Evolutionary conservation across 495 filamentous ascomycete genomes (phyloP).

Genomic region (Penicillium canescens): DNA sequence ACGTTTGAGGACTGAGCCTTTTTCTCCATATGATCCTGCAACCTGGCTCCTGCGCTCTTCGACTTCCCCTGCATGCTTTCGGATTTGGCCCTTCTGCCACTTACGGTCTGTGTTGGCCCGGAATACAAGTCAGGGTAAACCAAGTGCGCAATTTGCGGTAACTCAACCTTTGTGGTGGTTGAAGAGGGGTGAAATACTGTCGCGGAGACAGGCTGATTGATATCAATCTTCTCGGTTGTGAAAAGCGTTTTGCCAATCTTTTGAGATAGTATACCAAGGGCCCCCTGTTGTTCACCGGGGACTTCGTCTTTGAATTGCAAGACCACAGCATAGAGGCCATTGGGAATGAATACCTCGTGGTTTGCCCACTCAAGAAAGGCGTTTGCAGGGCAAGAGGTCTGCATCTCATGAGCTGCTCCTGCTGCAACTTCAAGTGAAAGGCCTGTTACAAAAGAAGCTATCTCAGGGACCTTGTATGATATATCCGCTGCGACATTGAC

Average conservation of each 20-base stretch:
- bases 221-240: constrained; percentile 9
- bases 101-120: constrained; percentile 4
- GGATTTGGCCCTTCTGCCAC: not conserved
- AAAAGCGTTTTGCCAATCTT: constrained; percentile 11
- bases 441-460: not conserved
- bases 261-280: not conserved
- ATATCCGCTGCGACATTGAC: not conserved
- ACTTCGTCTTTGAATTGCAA: constrained; percentile 36
- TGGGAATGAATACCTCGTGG: constrained; percentile 54
- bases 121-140: constrained; percentile 40
- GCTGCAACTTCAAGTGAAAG: not conserved
- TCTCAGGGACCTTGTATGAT: not conserved
- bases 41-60: constrained; percentile 29
- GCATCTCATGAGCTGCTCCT: constrained; percentile 10
- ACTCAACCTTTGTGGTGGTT: constrained; percentile 36
- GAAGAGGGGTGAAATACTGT: not conserved
- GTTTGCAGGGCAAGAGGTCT: constrained; percentile 36
- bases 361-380: constrained; percentile 54
- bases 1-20: constrained; percentile 53
- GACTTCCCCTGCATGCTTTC: not conserved
- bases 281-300: constrained; percentile 5
- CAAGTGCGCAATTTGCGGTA: constrained; percentile 48
- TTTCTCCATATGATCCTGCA: constrained; percentile 48
- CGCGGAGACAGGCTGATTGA: constrained; percentile 1
- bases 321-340: constrained; percentile 54